Evolutionary conservation across 2,329 filamentous ascomycete species (phyloP).

Genomic region (Colletotrichum euphorbiae): DNA sequence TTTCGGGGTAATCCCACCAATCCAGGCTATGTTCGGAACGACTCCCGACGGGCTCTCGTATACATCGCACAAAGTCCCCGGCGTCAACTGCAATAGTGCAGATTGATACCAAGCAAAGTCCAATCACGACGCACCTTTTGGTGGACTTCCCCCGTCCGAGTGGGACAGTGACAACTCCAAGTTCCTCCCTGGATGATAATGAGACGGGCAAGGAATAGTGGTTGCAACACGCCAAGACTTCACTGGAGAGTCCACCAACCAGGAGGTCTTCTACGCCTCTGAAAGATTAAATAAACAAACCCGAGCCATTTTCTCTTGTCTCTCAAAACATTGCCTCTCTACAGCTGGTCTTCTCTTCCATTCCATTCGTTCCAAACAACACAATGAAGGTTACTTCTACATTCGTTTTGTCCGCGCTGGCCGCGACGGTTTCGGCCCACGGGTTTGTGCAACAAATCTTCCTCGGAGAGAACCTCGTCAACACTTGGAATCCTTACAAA

Average conservation of each 20-base stretch:
- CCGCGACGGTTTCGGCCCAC: conserved; percentile 37
- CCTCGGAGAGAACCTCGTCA: conserved; percentile 42
- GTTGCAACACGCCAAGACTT: conserved; percentile 20
- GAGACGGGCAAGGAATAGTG: background rate
- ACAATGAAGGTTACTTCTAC: conserved; percentile 10
- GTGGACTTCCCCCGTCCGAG: background rate
- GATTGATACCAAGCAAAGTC: conserved; percentile 10
- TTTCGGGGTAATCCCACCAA: conserved; percentile 16
- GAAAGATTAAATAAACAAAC: background rate
- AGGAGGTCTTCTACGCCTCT: background rate
- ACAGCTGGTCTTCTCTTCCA: conserved; percentile 1
- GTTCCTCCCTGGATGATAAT: background rate
- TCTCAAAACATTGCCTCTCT: too few species aligned
- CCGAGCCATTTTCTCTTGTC: accelerated
- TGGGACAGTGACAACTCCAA: conserved; percentile 3
- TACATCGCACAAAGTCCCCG: background rate
- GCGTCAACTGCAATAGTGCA: background rate
- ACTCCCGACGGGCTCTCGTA: background rate
- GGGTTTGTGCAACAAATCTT: conserved; percentile 35
- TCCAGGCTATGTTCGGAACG: conserved; percentile 13
- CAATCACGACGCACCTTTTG: background rate
- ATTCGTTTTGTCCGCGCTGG: conserved; percentile 32
- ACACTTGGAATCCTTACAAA: conserved; percentile 46
- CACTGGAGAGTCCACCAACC: conserved; percentile 11
- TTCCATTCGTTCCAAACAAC: conserved; percentile 1